These are phyloP conservation scores for Kitagawia praeruptora DNA, from an alignment of 129 eudicot genomes.

Conservation along the genomic window DNA sequence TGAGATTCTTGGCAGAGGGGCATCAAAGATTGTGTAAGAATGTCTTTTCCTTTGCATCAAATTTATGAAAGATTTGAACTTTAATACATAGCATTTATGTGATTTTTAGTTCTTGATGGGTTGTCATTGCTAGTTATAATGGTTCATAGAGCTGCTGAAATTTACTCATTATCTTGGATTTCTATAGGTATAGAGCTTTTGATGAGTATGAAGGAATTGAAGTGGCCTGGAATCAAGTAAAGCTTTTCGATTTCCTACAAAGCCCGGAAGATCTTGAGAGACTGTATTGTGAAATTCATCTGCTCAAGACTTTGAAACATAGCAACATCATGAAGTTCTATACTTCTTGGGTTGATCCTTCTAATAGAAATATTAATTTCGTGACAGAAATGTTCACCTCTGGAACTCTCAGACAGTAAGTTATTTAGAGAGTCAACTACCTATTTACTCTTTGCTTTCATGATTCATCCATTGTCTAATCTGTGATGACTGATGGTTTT, in stretches of 20 bases:
- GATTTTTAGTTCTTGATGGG: not conserved
- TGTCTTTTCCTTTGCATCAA: not conserved
- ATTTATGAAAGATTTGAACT: not conserved
- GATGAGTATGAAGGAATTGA: slow-evolving; percentile 97
- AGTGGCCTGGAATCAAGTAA: slow-evolving; percentile 96
- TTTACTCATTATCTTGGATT: not conserved
- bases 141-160: not conserved
- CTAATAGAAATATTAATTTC: slow-evolving; percentile 73
- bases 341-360: slow-evolving; percentile 90
- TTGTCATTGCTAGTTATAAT: not conserved
- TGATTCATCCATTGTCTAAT: not conserved
- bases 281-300: slow-evolving; percentile 75
- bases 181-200: slow-evolving; percentile 68
- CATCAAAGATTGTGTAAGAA: slow-evolving; percentile 86
- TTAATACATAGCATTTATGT: not conserved
- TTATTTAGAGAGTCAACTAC: not conserved
- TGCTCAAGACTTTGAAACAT: slow-evolving; percentile 85
- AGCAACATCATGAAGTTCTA: slow-evolving; percentile 85
- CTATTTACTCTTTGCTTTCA: not conserved
- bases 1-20: slow-evolving; percentile 93
- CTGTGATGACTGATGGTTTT: not conserved
- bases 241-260: slow-evolving; percentile 68
- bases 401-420: slow-evolving; percentile 98
- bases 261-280: slow-evolving; percentile 92
- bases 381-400: slow-evolving; percentile 98